These are phyloP conservation scores for Candida sanyaensis DNA, from an alignment of 1,139 yeast species.

Conservation along the genomic window DNA sequence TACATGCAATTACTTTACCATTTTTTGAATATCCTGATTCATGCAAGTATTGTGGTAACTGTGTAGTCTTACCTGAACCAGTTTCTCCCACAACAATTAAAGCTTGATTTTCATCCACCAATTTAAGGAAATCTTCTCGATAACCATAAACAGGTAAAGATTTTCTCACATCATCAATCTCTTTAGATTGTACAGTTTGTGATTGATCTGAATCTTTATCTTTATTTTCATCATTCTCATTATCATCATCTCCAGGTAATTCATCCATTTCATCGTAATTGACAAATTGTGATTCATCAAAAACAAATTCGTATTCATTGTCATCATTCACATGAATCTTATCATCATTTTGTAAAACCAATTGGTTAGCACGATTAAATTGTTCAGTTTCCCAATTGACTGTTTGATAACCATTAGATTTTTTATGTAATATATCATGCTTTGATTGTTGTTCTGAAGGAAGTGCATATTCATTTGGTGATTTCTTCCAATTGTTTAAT, in stretches of 20 bases:
- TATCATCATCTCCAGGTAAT: conserved; percentile 24
- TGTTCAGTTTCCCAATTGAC: conserved; percentile 65
- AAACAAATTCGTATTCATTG: conserved; percentile 73
- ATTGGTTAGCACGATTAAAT: conserved; percentile 46
- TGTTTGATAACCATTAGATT: conserved; percentile 39
- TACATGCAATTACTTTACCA: conserved; percentile 82
- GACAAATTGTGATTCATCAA: conserved; percentile 75
- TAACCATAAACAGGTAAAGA: conserved; percentile 94
- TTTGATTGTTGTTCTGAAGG: conserved; percentile 52
- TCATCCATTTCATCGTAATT: conserved; percentile 56
- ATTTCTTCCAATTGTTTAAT: conserved; percentile 1
- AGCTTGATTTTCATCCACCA: conserved; percentile 85
- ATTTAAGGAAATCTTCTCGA: conserved; percentile 79
- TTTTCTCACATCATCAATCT: conserved; percentile 74
- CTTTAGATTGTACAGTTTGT: conserved; percentile 19
- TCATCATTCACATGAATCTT: conserved; percentile 45
- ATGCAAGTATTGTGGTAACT: conserved; percentile 92
- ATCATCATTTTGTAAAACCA: conserved; percentile 36
- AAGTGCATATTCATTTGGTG: conserved; percentile 30
- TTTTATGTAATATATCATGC: conserved; percentile 34
- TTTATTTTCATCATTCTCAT: conserved; percentile 16
- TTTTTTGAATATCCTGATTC: conserved; percentile 72
- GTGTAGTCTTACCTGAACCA: conserved; percentile 97
- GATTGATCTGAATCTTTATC: not conserved
- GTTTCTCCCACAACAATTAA: conserved; percentile 99